Evolutionary conservation across 1,284 basidiomycete genomes (phyloP), one percentile per base, ranked within the genome.

Genomic region (Cutaneotrichosporon sp.): DNA sequence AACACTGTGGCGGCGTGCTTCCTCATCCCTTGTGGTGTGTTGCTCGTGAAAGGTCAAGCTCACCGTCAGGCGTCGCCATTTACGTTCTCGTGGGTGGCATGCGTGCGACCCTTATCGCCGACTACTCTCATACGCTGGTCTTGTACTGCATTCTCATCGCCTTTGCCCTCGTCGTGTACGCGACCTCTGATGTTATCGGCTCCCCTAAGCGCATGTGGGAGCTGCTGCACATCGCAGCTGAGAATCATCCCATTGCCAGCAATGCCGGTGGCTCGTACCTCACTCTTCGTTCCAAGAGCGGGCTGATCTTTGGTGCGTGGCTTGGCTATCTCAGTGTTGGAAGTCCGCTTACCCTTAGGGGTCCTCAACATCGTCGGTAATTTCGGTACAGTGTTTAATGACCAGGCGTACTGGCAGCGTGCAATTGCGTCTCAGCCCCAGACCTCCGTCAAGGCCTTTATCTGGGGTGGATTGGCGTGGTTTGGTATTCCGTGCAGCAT

Each of bases 391-490:
- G 88, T 70, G 6, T 69, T 66, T 58, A 81, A 83, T 63, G 67
- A 71, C 49, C 71, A 74, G 55, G 71, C 75, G 3, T 78, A 77
- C 62, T 76, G 71, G 84, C 90, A 93, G 70, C 82, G 90, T 29
- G 90, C 89, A 3, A 91, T 94, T 63, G 90, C 91, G 0, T 86
- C 84, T 53, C 79, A 84, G 25, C 90, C 90, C 0, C 82, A 82
- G 1, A 85, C 81, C n/a, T 87, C 86, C 24, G 88, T 91, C 44
- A 88, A 88, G 70, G 91, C 88, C 0, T 96, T 91, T 75, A 76
- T 94, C 9, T 79, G 90, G 20, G 91, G 90, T 44, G 91, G 91
- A n/a, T 70, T 92, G 3, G 86, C 88, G 11, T 90, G 89, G 88
- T 84, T 91, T 65, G 84, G 87, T 1, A 88, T 89, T 52, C 88